Evolutionary conservation across 139 green algal species (phyloP).

Genomic region (Closterium sp.): DNA sequence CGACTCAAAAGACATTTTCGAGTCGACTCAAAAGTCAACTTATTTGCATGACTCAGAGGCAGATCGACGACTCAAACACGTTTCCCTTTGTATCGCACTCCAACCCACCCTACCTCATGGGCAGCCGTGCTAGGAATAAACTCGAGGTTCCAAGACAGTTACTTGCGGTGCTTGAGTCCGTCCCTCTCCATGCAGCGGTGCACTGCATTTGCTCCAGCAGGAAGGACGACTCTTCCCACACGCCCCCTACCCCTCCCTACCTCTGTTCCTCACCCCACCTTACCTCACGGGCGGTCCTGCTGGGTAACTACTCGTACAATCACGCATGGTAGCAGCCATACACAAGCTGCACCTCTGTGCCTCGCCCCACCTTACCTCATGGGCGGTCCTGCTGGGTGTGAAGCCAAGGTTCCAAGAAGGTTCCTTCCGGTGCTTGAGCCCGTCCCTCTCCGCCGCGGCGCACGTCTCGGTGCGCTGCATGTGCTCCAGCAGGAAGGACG

Average conservation of each 20-base stretch:
- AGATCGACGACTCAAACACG: no score
- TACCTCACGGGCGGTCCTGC: no score
- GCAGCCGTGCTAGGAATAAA: constrained; percentile 16
- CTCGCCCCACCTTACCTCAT: background rate
- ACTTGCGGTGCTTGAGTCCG: constrained; percentile 36
- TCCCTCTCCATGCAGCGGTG: constrained; percentile 75
- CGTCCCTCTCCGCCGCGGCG: constrained; percentile 73
- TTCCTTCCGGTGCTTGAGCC: constrained; percentile 47
- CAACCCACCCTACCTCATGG: background rate
- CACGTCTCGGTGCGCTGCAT: constrained; percentile 77
- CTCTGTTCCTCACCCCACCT: constrained; percentile 42
- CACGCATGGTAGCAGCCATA: no score
- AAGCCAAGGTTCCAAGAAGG: constrained; percentile 76
- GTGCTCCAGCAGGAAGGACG: constrained; percentile 86
- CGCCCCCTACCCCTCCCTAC: constrained; percentile 69
- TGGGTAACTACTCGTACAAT: no score
- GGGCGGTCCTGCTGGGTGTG: constrained; percentile 13
- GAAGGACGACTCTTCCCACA: constrained; percentile 97
- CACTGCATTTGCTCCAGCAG: constrained; percentile 74
- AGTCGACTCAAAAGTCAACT: no score
- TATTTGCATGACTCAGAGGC: no score
- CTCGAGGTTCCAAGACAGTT: constrained; percentile 74
- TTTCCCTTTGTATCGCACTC: no score
- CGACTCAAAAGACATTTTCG: no score
- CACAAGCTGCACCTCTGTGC: no score